Base-by-base conservation (phyloP, 441 rosid species). In the Pelargonium citronellum region DNA sequence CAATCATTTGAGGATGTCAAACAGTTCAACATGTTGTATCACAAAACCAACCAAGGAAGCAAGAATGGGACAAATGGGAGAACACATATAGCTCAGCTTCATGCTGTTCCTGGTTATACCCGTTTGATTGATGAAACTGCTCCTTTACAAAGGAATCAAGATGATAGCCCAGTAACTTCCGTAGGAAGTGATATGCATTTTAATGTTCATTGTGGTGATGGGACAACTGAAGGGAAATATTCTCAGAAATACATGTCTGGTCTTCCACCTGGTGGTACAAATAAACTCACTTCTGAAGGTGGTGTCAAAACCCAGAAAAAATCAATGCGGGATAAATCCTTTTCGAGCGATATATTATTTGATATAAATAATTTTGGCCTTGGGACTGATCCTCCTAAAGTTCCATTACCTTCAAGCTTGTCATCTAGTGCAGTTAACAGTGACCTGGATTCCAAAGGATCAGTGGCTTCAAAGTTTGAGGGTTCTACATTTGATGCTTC, bases 61-160 rank as follows among this genome's bases (percentile, higher is more conserved):
- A 61, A 78, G 73, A 81, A 66, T 44, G 85, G 81, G 79, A 22
- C 67, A 3, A 78, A 73, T 76, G 89, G 87, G 74, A 75, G 70
- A 43, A 73, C 74, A 15, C 83, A 80, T 60, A 53, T 82, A 65
- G 85, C 89, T 71, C 79, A 84, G 73, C 80, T 80, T 66, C 85
- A 75, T 68, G 85, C 77, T 49, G 75, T 79, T 69, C 83, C 90
- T 10, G 90, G 84, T 64, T 80, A 75, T 75, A 74, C 84, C 78
- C 57, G 73, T 75, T 53, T 82, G 75, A 73, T 83, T 63, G 83
- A 86, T 75, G 91, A 81, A 73, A 69, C 46, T 61, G 62, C 70
- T 71, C 78, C 82, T 6, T 65, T 60, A 1, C 68, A 22, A 70
- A 67, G 8, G 75, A 64, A 39, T 43, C 75, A 75, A 73, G 75